Evolutionary conservation across 1,139 yeast species (phyloP), one percentile per base, ranked within the genome.

Genomic region (Pichia terricola): DNA sequence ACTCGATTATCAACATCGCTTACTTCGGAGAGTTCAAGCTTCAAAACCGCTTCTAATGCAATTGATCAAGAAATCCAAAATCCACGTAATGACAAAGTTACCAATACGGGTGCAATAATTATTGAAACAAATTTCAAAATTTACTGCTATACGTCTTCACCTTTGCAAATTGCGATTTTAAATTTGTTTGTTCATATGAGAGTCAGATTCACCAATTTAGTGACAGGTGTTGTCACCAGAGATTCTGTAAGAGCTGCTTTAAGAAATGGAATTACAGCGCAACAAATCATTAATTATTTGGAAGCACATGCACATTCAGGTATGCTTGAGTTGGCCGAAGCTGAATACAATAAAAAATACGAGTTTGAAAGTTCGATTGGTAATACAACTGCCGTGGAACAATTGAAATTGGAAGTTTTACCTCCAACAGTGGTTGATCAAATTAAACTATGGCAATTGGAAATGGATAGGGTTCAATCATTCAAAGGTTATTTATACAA

Each of bases 381-480:
- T 25, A 55, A 56, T 40, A 44, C 51, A 1, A 41, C 50, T 11
- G 54, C 60, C 3, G 39, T 49, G 5, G 53, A 48, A 49, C 76
- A 73, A 47, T 61, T 51, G 5, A 50, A 53, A 34, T 61, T 82
- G 35, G 88, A 81, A 56, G 68, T 88, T 22, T 65, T 91, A 10
- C 98, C 97, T 3, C 96, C 97, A 0, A 94, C 96, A 0, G 95
- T 91, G 7, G 88, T 87, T 1, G 99, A 91, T 64, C 99, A 91
- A 61, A 86, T 91, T 53, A 81, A 81, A 58, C 70, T 91, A 45
- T 91, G 99, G 99, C 98, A 91, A 65, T 70, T 91, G 50, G 99
- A 91, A 60, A 67, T 89, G 68, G 98, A 91, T 61, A 75, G 99
- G 64, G 85, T 91, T 50, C 81, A 84, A 56, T 79, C 95, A 1